Conservation (phyloP, 345 rosid genomes). For the Physaria fendleri region DNA sequence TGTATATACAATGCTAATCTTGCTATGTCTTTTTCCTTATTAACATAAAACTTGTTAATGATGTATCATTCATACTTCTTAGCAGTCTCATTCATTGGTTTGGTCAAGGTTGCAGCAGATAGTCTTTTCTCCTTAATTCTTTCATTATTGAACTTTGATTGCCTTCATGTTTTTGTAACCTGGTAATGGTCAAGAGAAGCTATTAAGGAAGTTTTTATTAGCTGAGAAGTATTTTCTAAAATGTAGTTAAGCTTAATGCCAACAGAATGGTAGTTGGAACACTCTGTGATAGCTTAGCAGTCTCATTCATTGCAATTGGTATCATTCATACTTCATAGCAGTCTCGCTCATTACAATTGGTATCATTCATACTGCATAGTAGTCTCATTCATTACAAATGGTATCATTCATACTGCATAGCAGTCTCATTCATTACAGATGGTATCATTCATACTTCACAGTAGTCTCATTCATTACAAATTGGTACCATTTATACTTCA, state of each 20-base stretch:
- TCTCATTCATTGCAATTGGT: too few relatives aligned
- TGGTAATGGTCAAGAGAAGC: slow-evolving; percentile 3
- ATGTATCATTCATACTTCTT: neutral
- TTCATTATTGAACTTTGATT: neutral
- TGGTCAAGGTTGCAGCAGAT: neutral
- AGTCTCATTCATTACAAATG: too few relatives aligned
- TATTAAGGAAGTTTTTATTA: too few relatives aligned
- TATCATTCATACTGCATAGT: too few relatives aligned
- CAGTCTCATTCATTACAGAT: too few relatives aligned
- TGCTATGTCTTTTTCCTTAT: neutral
- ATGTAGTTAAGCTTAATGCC: slow-evolving; percentile 29
- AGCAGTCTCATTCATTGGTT: neutral
- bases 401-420: too few relatives aligned
- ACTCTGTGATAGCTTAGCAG: too few relatives aligned
- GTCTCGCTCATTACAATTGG: too few relatives aligned
- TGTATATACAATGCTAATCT: neutral
- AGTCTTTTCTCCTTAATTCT: neutral
- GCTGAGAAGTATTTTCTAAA: neutral
- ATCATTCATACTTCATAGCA: too few relatives aligned
- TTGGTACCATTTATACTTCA: too few relatives aligned
- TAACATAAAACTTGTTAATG: neutral
- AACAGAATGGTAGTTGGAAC: slow-evolving; percentile 71
- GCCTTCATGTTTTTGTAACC: neutral
- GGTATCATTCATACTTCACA: too few relatives aligned
- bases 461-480: too few relatives aligned